Conservation (phyloP, 2,329 filamentous ascomycete species). For the Aspergillus nomiae region DNA sequence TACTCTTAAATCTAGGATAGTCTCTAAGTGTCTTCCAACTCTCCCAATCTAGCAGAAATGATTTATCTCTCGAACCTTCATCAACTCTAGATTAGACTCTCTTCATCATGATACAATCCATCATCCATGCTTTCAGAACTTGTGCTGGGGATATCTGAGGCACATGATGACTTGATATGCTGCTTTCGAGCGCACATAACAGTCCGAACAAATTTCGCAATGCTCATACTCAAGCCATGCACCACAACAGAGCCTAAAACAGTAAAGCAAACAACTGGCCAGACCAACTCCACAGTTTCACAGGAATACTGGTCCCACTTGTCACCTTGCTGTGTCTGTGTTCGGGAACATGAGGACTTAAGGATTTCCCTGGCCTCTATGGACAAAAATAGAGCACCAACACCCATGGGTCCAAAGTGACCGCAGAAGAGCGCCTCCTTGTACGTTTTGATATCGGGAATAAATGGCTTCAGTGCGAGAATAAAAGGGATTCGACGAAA, state of each 20-base stretch:
- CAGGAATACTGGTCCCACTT: background rate
- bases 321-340: too few relatives aligned
- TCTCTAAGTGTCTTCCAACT: background rate
- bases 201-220: background rate
- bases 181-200: background rate
- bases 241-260: background rate
- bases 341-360: background rate
- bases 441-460: background rate
- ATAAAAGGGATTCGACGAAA: background rate
- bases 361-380: background rate
- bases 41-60: background rate
- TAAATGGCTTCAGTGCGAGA: background rate
- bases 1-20: background rate
- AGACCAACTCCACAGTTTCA: background rate
- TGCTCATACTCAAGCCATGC: background rate
- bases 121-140: background rate
- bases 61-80: background rate
- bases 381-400: background rate
- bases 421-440: slow-evolving; percentile 1
- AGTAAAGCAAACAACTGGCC: background rate
- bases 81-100: background rate
- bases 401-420: slow-evolving; percentile 1
- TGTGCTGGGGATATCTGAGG: background rate
- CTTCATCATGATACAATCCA: background rate
- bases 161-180: background rate